phyloP scores from a whole-genome alignment of 495 filamentous ascomycete species.

The Neurospora sp. region DNA sequence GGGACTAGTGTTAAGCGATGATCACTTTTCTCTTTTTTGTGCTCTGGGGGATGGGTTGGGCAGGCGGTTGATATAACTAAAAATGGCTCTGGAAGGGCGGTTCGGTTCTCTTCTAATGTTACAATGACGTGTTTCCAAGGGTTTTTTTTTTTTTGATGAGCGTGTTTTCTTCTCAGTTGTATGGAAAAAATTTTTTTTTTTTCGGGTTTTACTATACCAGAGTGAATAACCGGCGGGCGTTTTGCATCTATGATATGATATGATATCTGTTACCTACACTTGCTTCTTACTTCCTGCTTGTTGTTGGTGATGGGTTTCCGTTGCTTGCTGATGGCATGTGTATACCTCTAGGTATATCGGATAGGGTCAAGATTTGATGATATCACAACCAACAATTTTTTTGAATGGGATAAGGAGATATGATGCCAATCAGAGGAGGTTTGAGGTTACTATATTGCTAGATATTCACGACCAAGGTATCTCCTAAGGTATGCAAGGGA shows the following conservation, averaged over 20 bases:
- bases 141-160: background rate
- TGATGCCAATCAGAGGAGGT: too few relatives aligned
- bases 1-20: slow-evolving; percentile 15
- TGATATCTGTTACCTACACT: background rate
- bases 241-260: background rate
- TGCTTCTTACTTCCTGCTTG: background rate
- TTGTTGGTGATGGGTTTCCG: background rate
- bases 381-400: too few relatives aligned
- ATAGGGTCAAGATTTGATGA: too few relatives aligned
- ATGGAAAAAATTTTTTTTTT: background rate
- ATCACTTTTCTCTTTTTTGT: background rate
- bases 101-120: background rate
- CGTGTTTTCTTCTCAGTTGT: background rate
- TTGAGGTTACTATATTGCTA: background rate
- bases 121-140: background rate
- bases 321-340: background rate
- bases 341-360: too few relatives aligned
- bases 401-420: too few relatives aligned
- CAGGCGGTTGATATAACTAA: background rate
- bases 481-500: background rate
- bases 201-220: background rate
- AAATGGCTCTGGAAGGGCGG: background rate
- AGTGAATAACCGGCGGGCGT: background rate
- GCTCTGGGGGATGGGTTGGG: too few relatives aligned
- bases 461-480: background rate